Evolutionary conservation across 768 basidiomycete species (phyloP).

Genomic region (Obba rivulosa): DNA sequence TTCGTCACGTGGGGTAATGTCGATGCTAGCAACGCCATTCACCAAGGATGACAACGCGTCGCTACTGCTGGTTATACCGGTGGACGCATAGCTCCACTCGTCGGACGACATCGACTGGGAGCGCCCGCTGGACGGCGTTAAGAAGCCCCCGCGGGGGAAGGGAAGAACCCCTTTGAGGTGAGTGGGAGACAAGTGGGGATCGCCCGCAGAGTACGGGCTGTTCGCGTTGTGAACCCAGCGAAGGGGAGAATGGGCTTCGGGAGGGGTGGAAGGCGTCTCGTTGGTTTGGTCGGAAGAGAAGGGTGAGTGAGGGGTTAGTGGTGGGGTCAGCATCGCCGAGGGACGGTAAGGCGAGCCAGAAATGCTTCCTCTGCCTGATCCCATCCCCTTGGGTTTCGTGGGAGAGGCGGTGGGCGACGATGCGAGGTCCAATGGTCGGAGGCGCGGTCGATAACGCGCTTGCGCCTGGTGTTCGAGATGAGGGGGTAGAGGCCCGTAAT

Average conservation of each 20-base stretch:
- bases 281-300: constrained; percentile 34
- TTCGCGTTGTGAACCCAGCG: constrained; percentile 11
- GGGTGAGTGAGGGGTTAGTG: constrained; percentile 64
- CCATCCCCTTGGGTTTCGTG: constrained; percentile 9
- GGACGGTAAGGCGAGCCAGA: constrained; percentile 17
- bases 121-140: constrained; percentile 15
- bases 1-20: constrained; percentile 13
- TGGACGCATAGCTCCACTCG: not conserved
- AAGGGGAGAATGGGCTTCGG: constrained; percentile 11
- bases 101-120: constrained; percentile 15
- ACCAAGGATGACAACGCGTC: constrained; percentile 2
- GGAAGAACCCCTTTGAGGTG: constrained; percentile 4
- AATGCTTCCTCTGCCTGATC: constrained; percentile 2
- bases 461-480: constrained; percentile 26
- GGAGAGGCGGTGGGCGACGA: constrained; percentile 17
- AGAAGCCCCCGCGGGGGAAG: constrained; percentile 10
- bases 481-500: constrained; percentile 37
- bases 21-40: constrained; percentile 6
- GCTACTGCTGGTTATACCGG: not conserved
- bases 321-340: constrained; percentile 53
- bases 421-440: constrained; percentile 30
- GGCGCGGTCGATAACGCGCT: constrained; percentile 23
- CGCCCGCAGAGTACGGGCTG: constrained; percentile 1
- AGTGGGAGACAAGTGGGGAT: constrained; percentile 7
- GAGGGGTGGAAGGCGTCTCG: constrained; percentile 21